Conservation (phyloP, 2,329 filamentous ascomycete genomes). For the Dothideomycetes sp. region DNA sequence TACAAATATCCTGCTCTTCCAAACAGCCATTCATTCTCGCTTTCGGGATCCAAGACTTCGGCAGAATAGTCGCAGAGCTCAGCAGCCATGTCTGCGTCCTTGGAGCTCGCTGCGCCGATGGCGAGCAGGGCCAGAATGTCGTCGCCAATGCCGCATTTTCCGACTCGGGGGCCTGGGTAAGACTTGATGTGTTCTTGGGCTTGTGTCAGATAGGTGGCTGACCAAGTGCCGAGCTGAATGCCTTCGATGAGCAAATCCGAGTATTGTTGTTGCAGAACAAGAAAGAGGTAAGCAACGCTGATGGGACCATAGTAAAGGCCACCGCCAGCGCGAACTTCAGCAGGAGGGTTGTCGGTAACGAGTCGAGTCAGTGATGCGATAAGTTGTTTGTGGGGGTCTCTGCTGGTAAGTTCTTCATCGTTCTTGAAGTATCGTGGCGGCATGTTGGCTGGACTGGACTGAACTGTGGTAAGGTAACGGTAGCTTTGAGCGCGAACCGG, state of each 20-base stretch:
- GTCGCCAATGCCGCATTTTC: slow-evolving; percentile 42
- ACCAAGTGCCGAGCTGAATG: slow-evolving; percentile 40
- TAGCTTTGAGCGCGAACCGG: too few species aligned
- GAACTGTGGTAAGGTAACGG: too few species aligned
- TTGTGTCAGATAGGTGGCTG: slow-evolving; percentile 41
- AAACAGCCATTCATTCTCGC: slow-evolving; percentile 55
- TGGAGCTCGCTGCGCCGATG: slow-evolving; percentile 41
- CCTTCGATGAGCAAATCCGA: slow-evolving; percentile 39
- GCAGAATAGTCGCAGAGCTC: slow-evolving; percentile 42
- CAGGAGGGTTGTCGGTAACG: slow-evolving; percentile 39
- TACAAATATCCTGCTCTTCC: slow-evolving; percentile 62
- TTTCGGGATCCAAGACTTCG: slow-evolving; percentile 38
- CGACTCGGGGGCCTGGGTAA: slow-evolving; percentile 37
- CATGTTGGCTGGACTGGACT: slow-evolving; percentile 20
- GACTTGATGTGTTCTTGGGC: slow-evolving; percentile 41
- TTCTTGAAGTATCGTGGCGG: slow-evolving; percentile 33
- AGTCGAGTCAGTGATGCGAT: slow-evolving; percentile 41
- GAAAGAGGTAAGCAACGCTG: slow-evolving; percentile 41
- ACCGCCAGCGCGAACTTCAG: slow-evolving; percentile 36
- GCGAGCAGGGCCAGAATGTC: slow-evolving; percentile 43
- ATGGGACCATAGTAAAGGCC: slow-evolving; percentile 44
- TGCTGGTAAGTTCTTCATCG: slow-evolving; percentile 27
- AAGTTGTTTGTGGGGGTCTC: slow-evolving; percentile 42
- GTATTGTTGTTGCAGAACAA: slow-evolving; percentile 41
- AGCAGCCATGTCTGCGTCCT: slow-evolving; percentile 40